A percentile compares a stretch with the other conserved stretches of the same genome.
These are phyloP conservation scores for Phytopythium delawarense DNA, from an alignment of 352 stramenopile species.

Conservation along the genomic window DNA sequence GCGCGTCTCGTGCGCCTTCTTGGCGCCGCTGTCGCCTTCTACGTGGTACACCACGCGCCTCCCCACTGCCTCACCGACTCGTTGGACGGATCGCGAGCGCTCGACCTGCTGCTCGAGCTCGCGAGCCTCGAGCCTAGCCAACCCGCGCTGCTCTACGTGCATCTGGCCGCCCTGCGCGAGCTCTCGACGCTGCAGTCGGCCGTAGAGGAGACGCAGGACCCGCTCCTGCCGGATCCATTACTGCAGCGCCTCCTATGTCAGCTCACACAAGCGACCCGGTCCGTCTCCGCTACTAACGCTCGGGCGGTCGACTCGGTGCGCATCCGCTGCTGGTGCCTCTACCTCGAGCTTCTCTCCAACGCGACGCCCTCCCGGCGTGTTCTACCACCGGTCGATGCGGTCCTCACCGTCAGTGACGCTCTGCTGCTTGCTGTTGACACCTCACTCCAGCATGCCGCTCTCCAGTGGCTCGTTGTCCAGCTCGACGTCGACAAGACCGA, in stretches of 20 bases:
- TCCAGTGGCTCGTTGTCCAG: conserved; percentile 17
- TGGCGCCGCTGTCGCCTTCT: conserved; percentile 1
- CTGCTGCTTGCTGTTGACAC: not conserved
- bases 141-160: not conserved
- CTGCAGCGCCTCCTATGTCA: not conserved
- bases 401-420: not conserved
- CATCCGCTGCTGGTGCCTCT: not conserved
- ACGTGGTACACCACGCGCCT: not conserved
- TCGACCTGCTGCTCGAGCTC: not conserved
- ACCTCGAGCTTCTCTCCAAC: conserved; percentile 1
- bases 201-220: not conserved
- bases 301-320: not conserved
- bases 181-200: not conserved
- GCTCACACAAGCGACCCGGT: not conserved
- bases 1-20: conserved; percentile 12
- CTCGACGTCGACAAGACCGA: conserved; percentile 1
- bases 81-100: not conserved
- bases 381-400: not conserved
- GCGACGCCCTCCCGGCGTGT: not conserved
- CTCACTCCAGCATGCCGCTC: conserved; percentile 13
- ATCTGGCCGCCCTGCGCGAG: not conserved
- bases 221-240: not conserved
- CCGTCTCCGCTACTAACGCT: not conserved
- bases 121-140: not conserved
- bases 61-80: not conserved